phyloP scores from a whole-genome alignment of 2,329 filamentous ascomycete genomes.

The Colletotrichum aenigma region DNA sequence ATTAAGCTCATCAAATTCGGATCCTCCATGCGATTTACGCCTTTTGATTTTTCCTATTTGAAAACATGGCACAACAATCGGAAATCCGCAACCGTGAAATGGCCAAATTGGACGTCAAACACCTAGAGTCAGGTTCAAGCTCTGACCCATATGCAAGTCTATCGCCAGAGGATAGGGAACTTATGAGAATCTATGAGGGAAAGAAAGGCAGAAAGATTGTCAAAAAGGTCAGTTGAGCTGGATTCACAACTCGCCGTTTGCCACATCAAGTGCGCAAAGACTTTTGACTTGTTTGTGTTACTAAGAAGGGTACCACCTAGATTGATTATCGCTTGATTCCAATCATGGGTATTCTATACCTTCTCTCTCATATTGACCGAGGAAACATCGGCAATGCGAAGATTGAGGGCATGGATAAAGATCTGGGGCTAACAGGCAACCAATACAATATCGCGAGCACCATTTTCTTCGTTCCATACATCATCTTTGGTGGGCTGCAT shows the following conservation, averaged over 20 bases:
- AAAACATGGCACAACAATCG: background rate
- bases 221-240: background rate
- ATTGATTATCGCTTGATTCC: slow-evolving; percentile 23
- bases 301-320: background rate
- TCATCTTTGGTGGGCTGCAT: slow-evolving; percentile 52
- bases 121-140: background rate
- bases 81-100: background rate
- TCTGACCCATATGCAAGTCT: background rate
- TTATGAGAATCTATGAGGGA: background rate
- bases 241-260: background rate
- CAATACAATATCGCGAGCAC: slow-evolving; percentile 7
- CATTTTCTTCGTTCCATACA: slow-evolving; percentile 49
- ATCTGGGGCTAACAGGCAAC: background rate
- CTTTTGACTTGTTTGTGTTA: background rate
- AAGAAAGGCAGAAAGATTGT: slow-evolving; percentile 19
- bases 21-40: background rate
- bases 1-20: background rate
- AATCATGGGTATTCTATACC: slow-evolving; percentile 21
- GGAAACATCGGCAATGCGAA: slow-evolving; percentile 13
- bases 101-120: background rate
- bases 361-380: slow-evolving; percentile 23
- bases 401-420: slow-evolving; percentile 2
- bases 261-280: background rate
- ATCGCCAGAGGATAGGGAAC: background rate
- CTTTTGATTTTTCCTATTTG: background rate